These are phyloP conservation scores for Akanthomyces lecanii DNA, from an alignment of 2,329 filamentous ascomycete genomes.

Conservation along the genomic window DNA sequence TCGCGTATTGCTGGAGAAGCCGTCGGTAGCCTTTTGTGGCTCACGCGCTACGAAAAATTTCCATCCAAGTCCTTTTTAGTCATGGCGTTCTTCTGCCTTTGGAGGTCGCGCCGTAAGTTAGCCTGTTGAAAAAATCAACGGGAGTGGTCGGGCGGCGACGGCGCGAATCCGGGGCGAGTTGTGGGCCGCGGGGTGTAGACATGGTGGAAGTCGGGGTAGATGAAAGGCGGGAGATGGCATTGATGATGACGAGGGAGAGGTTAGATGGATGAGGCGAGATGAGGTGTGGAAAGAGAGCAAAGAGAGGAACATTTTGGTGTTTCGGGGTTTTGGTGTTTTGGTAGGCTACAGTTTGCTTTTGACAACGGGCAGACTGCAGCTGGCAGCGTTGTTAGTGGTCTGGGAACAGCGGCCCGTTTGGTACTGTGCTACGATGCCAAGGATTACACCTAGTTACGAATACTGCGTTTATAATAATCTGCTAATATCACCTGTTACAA, in stretches of 20 bases:
- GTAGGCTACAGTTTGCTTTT: neutral
- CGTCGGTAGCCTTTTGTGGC: slow-evolving; percentile 11
- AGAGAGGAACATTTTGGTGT: neutral
- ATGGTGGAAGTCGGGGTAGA: neutral
- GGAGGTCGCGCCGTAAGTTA: neutral
- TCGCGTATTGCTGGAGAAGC: neutral
- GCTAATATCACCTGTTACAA: no score
- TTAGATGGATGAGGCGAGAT: neutral
- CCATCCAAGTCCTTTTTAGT: slow-evolving; percentile 8
- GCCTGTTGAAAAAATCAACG: neutral
- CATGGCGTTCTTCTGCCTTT: neutral
- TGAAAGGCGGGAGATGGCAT: neutral
- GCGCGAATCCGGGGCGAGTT: neutral
- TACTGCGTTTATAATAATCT: no score
- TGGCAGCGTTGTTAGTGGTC: neutral
- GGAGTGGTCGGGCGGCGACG: slow-evolving; percentile 2
- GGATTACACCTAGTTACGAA: no score
- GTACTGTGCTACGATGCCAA: no score
- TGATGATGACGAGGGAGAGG: neutral
- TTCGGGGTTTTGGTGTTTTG: neutral
- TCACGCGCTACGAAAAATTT: slow-evolving; percentile 7
- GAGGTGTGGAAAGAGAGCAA: neutral
- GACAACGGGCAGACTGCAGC: slow-evolving; percentile 1
- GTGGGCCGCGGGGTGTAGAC: slow-evolving; percentile 2
- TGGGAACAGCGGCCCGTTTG: no score